Evolutionary conservation across 352 stramenopile genomes (phyloP), one percentile per base, ranked within the genome.

Genomic region (Phytophthora quininea): DNA sequence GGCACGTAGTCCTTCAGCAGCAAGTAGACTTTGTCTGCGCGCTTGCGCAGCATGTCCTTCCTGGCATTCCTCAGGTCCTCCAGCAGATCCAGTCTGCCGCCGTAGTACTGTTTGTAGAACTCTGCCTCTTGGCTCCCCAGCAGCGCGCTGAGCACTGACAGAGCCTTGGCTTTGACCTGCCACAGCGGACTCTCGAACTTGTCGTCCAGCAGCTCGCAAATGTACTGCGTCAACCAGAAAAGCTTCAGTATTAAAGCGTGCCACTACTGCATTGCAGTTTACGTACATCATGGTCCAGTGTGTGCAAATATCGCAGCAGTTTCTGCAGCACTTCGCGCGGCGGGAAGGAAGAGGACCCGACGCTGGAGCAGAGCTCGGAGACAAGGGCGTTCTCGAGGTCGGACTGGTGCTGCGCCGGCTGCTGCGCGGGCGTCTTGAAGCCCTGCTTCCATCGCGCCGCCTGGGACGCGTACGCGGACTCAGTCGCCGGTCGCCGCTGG

Each of bases 111-210:
- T 53, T 91, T 92, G 65, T 89, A 96, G 24, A 85, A 75, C 11
- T 88, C 72, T 3, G 73, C 80, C 35, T 88, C 73, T 8, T 42
- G 51, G 24, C 75, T 92, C 51, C 84, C 82, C 58, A 91, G 68
- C n/a, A 93, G 59, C 10, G 84, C 72, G 33, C 88, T 82, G 42
- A 96, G 74, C 19, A 93, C 86, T 0, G 86, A 91, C 54, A 96
- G 50, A 6, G 88, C 86, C 62, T 93, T 93, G 56, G 78, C 86
- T 73, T 93, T 86, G 10, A 93, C 80, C 59, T 94, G 88, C 88
- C 88, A 96, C 54, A 96, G 40, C 37, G 73, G 74, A 58, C 84
- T 83, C 70, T 91, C 80, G n/a, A 96, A 84, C 71, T 94, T 96
- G 64, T 91, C 80, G 51, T 94, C 80, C n/a, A 96, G 73, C 30